Evolutionary conservation across 1,284 basidiomycete genomes (phyloP), one percentile per base, ranked within the genome.

Genomic region (Cryptococcus jaspeensis): DNA sequence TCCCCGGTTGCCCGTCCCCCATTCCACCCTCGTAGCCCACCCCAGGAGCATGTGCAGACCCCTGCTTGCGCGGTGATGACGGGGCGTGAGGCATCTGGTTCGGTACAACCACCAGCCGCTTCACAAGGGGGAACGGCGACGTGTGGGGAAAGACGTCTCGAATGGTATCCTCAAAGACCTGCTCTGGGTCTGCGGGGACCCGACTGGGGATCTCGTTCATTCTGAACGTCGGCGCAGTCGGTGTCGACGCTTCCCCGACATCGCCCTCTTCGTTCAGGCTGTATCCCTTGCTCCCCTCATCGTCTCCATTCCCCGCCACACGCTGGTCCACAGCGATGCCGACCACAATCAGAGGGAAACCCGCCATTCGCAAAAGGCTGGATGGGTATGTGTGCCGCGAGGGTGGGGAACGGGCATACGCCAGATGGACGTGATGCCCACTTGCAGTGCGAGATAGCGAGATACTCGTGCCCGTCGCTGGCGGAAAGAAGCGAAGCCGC

Each of bases 121-220:
- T 69, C 9, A 94, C 85, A 12, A 91, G 77, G 1, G 92, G 89
- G 69, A 87, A 92, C 39, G 87, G 81, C 16, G 83, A 84, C 5
- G 83, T 82, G 12, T 82, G 74, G 0, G 88, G 85, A 42, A 79
- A 73, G 28, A 80, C 62, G 12, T 64, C 64, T 15, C 61, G 53
- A 0, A 78, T 60, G 3, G 68, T 62, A 7, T 74, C 63, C 7
- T 64, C 64, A 50, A 78, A 75, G 35, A 67, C 58, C 25, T 55
- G 42, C 11, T 55, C 43, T n/a, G 62, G 62, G 52, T 5, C 18
- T 47, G 28, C 4, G 55, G 23, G 25, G 57, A 42, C 43, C 39
- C 43, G 42, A 18, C 11, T 18, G n/a, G 32, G 32, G 18, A 25
- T 39, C 23, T 18, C 22, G 13, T 25, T 23, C 13, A 25, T 16